These are phyloP conservation scores for Podospora sp. DNA, from an alignment of 495 filamentous ascomycete species.

Conservation along the genomic window DNA sequence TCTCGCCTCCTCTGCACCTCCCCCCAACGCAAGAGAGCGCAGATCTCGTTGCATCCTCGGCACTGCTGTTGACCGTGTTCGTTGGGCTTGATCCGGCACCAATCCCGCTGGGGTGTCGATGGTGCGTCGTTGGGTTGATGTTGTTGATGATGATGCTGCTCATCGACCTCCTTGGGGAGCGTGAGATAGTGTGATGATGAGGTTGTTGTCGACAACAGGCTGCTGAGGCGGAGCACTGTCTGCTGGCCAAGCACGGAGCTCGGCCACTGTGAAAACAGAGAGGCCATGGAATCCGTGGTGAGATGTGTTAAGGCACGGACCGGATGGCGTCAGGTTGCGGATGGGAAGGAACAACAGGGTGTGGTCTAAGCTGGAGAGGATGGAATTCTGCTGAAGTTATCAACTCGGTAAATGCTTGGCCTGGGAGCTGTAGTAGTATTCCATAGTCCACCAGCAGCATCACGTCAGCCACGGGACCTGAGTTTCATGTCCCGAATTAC, in stretches of 20 bases:
- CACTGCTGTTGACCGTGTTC: conserved; percentile 32
- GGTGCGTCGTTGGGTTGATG: not conserved
- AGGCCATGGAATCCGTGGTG: not conserved
- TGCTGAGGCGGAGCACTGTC: not conserved
- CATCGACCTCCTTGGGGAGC: not conserved
- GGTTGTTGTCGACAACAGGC: not conserved
- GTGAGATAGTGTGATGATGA: not conserved
- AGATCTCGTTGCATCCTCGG: conserved; percentile 30
- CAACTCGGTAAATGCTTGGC: not conserved
- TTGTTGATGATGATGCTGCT: not conserved
- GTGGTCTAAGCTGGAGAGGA: not conserved
- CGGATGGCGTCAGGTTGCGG: not conserved
- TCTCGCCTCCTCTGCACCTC: conserved; percentile 31
- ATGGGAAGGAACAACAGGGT: conserved; percentile 2
- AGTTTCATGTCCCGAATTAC: conserved; percentile 4
- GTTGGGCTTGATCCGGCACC: conserved; percentile 25
- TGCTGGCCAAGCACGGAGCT: not conserved
- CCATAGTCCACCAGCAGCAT: not conserved
- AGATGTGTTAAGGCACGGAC: not conserved
- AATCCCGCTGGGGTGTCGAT: conserved; percentile 8
- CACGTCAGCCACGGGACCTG: conserved; percentile 9
- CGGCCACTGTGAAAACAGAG: not conserved
- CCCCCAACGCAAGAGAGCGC: conserved; percentile 35
- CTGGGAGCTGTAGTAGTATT: not conserved
- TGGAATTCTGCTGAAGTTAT: not conserved